Evolutionary conservation across 768 basidiomycete species (phyloP), one percentile per base, ranked within the genome.

Genomic region (Pisolithus tinctorius): DNA sequence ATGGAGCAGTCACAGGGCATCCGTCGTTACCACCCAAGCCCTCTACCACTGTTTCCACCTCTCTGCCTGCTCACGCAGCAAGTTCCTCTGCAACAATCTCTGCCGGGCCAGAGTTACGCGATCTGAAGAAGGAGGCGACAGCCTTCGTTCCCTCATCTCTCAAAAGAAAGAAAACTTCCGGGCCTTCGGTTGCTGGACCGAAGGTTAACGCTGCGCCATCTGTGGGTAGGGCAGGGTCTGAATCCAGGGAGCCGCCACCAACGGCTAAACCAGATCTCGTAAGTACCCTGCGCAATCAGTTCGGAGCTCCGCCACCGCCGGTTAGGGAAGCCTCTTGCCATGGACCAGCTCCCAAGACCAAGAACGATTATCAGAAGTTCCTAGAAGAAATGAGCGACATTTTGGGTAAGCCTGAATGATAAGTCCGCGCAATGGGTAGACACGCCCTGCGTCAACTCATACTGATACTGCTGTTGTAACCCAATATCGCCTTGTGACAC

Each of bases 61-160:
- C 85, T 2, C 83, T 82, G 6, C 29, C 49, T 42, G 55, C 72
- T 14, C 67, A 68, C 14, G 62, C 65, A 2, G 70, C 72, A 49
- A 73, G 71, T 23, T 63, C 60, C 25, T 70, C 79, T 6, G 91
- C 89, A 1, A 87, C 80, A 2, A 83, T 97, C 47, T 84, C 81
- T 20, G 93, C 93, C 2, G 91, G 75, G 42, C 92, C 96, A 4
- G 78, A 92, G 63, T 69, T 99, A 47, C 87, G 95, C 13, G 92
- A 99, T 68, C 74, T 98, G 54, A 92, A 93, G 72, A 93, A 92
- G 68, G 96, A 99, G 66, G 87, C 88, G 8, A 95, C 92, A 1
- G 82, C 88, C 0, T 98, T 99, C 60, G 81, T 97, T 4, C 96
- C 96, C 4, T 65, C 84, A 2, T 75, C 86, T 3, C 69, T 95